These are phyloP conservation scores for Populus davidiana DNA, from an alignment of 345 rosid genomes.

Conservation along the genomic window DNA sequence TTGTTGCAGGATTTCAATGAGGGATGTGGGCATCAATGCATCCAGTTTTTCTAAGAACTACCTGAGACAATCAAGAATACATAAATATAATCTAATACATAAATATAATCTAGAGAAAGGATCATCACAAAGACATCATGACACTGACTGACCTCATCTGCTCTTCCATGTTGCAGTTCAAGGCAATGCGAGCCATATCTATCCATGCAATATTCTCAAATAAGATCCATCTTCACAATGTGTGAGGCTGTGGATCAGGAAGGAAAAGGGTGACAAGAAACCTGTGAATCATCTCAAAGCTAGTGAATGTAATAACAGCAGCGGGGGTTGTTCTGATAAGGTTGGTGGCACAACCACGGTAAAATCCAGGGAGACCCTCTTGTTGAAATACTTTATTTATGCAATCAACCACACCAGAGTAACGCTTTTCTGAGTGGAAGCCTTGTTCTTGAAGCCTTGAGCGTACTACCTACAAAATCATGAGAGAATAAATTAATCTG, in stretches of 20 bases:
- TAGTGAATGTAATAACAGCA: constrained; percentile 90
- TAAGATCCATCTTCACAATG: constrained; percentile 31
- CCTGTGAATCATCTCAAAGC: constrained; percentile 88
- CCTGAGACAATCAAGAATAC: not conserved
- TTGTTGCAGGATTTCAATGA: not conserved
- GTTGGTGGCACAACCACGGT: constrained; percentile 91
- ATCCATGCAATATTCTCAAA: not conserved
- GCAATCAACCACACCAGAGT: constrained; percentile 66
- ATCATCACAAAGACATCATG: not conserved
- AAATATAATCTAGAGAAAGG: not conserved
- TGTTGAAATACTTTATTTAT: constrained; percentile 33
- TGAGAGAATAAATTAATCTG: constrained; percentile 1
- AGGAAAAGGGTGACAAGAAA: constrained; percentile 54
- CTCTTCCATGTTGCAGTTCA: not conserved
- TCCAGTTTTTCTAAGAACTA: constrained; percentile 3
- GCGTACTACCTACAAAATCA: constrained; percentile 56
- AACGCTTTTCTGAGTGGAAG: constrained; percentile 68
- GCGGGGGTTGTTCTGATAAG: constrained; percentile 87
- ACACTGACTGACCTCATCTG: not conserved
- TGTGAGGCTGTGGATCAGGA: constrained; percentile 50
- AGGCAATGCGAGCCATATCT: not conserved
- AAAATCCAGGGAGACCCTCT: constrained; percentile 73
- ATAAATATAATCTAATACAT: not conserved
- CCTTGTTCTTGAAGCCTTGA: constrained; percentile 95
- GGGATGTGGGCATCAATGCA: constrained; percentile 7